A percentile compares a stretch with the other conserved stretches of the same genome.
These are phyloP conservation scores for Lodderomyces parapsilosis DNA, from an alignment of 1,139 yeast species.

Conservation along the genomic window DNA sequence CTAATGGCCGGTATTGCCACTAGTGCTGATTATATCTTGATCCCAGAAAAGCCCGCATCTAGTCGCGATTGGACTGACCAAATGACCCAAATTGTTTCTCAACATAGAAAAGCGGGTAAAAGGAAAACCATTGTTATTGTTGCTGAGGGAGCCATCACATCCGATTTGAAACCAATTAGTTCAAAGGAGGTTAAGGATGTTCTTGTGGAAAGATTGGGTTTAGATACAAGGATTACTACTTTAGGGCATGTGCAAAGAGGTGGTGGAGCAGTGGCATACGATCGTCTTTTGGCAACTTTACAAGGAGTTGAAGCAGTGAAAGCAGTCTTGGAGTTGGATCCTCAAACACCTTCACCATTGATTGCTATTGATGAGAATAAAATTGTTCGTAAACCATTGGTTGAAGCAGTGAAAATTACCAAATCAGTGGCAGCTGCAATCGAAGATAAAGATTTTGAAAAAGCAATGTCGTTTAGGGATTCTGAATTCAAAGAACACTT, in stretches of 20 bases:
- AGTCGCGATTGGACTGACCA: conserved; percentile 64
- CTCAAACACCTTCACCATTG: conserved; percentile 73
- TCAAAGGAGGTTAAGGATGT: conserved; percentile 68
- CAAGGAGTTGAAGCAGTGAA: conserved; percentile 86
- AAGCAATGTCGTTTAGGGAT: conserved; percentile 68
- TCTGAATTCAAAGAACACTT: conserved; percentile 70
- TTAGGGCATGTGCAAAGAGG: conserved; percentile 87
- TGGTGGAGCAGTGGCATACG: conserved; percentile 82
- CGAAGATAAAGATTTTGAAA: conserved; percentile 56
- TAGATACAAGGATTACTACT: conserved; percentile 77
- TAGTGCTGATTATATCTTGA: conserved; percentile 76
- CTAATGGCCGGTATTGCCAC: conserved; percentile 82
- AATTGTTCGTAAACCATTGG: conserved; percentile 65
- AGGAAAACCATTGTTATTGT: conserved; percentile 79
- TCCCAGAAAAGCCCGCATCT: conserved; percentile 74
- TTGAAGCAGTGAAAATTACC: conserved; percentile 71
- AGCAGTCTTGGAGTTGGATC: conserved; percentile 68
- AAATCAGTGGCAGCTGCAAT: conserved; percentile 70
- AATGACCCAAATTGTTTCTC: conserved; percentile 59
- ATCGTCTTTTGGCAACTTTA: conserved; percentile 69
- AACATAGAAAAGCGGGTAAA: conserved; percentile 70
- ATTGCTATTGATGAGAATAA: conserved; percentile 73
- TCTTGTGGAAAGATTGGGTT: conserved; percentile 60
- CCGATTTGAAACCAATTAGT: conserved; percentile 62
- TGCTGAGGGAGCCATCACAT: conserved; percentile 80